phyloP scores from a whole-genome alignment of 2,329 filamentous ascomycete genomes.

The Arthrobotrys entomopaga region DNA sequence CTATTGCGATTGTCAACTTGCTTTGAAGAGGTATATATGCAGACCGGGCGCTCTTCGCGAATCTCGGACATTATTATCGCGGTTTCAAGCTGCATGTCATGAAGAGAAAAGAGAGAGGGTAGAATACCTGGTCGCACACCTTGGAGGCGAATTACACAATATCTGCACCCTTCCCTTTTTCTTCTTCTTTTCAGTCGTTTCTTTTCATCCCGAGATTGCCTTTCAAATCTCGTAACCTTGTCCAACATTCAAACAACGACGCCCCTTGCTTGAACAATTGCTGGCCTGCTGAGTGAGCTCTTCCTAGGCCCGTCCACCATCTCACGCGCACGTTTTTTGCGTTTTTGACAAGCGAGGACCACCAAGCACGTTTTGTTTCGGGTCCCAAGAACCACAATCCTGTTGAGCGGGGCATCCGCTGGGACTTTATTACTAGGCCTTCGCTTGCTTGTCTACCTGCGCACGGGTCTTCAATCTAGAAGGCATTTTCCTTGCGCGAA shows the following conservation, averaged over 20 bases:
- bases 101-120: background rate
- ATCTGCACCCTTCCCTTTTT: background rate
- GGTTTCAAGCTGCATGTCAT: background rate
- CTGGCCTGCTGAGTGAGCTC: conserved; percentile 9
- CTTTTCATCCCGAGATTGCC: background rate
- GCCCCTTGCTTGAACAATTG: conserved; percentile 14
- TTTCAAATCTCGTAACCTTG: conserved; percentile 27
- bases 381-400: conserved; percentile 41
- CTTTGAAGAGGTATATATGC: conserved; percentile 24
- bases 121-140: conserved; percentile 5
- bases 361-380: conserved; percentile 46
- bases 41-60: conserved; percentile 12
- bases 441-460: conserved; percentile 36
- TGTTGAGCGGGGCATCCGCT: conserved; percentile 37
- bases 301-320: conserved; percentile 2
- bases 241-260: conserved; percentile 33
- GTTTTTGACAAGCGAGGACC: conserved; percentile 41
- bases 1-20: background rate
- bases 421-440: conserved; percentile 8
- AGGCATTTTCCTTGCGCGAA: conserved; percentile 15
- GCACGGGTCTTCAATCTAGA: conserved; percentile 32
- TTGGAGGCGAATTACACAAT: conserved; percentile 22
- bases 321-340: conserved; percentile 22
- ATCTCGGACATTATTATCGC: conserved; percentile 1
- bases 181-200: background rate